These are phyloP conservation scores for Rubroshorea leprosula DNA, from an alignment of 345 rosid species.

Conservation along the genomic window DNA sequence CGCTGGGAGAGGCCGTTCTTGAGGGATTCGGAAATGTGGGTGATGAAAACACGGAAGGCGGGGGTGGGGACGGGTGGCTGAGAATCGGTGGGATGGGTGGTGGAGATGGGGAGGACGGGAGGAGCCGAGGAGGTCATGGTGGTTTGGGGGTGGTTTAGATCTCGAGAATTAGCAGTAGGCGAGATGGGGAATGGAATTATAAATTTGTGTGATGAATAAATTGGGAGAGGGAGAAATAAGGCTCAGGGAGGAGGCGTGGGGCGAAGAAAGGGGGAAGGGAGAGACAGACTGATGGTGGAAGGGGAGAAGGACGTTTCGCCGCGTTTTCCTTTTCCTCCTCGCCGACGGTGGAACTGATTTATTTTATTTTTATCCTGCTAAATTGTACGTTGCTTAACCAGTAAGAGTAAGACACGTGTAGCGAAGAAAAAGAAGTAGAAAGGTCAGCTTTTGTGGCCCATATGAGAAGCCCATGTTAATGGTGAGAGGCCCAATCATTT, in stretches of 20 bases:
- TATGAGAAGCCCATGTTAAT: no score
- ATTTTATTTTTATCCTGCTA: background rate
- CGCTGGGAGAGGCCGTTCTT: constrained; percentile 44
- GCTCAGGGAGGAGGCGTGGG: background rate
- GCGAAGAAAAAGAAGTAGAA: no score
- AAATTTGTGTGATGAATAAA: constrained; percentile 5
- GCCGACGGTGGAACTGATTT: constrained; percentile 18
- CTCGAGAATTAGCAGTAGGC: constrained; percentile 11
- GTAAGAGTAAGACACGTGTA: background rate
- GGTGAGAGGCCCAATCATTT: no score
- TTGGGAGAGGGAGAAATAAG: constrained; percentile 12
- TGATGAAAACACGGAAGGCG: constrained; percentile 35
- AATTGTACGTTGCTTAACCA: background rate
- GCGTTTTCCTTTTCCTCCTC: constrained; percentile 9
- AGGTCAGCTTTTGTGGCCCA: no score
- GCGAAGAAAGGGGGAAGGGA: background rate
- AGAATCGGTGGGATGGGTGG: constrained; percentile 31
- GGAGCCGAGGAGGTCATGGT: constrained; percentile 39
- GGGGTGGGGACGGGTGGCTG: constrained; percentile 40
- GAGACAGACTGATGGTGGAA: background rate
- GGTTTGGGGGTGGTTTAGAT: background rate
- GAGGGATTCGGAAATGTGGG: constrained; percentile 33
- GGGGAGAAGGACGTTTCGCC: constrained; percentile 19
- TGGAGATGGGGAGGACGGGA: constrained; percentile 36
- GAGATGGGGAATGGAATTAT: constrained; percentile 3